Evolutionary conservation across 371 early-diverging fungal species (phyloP), one percentile per base, ranked within the genome.

Genomic region (Mortierella sp.): DNA sequence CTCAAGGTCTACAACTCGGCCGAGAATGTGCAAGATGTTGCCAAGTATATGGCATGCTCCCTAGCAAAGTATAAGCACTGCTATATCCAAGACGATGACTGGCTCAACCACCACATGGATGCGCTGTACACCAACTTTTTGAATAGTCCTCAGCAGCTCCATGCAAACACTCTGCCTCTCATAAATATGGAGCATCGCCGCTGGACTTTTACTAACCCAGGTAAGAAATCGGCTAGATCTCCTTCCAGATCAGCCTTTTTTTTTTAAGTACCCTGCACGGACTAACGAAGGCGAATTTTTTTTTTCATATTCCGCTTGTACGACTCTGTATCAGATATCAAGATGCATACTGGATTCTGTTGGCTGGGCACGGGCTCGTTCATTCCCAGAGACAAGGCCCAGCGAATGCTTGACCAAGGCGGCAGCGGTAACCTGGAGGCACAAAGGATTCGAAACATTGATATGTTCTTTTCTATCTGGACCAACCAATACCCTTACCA

Each of bases 401-500:
- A 85, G 58, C 65, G 77, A 0, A 84, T 89, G 63, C 37, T 89
- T 26, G 80, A 80, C 19, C 87, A 87, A 57, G 70, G 87, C 11
- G 91, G 89, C 43, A 86, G 85, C 63, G 83, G 82, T 11, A 84
- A 84, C 0, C 57, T 89, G 15, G 76, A 69, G 1, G 88, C 86
- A 68, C 86, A 87, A 19, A 81, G 83, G 26, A 70, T 88, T 25
- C 80, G 82, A 25, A 74, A 85, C 59, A 85, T 86, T 26, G 91
- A 90, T 48, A 82, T 83, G 68, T 90, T 87, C 66, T 90, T 90
- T 68, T 82, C 88, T 19, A 82, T 90, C 25, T 90, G 89, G 89
- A 87, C 85, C 37, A 90, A 90, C 57, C 89, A 89, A 55, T 90
- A 88, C 60, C 91, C 91, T 15, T 90, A 87, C 80, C 79, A 88